Percentiles rank a stretch among this genome's conserved stretches.
Conservation (phyloP, 2,329 filamentous ascomycete species). For the Dothideomycetidae sp. region DNA sequence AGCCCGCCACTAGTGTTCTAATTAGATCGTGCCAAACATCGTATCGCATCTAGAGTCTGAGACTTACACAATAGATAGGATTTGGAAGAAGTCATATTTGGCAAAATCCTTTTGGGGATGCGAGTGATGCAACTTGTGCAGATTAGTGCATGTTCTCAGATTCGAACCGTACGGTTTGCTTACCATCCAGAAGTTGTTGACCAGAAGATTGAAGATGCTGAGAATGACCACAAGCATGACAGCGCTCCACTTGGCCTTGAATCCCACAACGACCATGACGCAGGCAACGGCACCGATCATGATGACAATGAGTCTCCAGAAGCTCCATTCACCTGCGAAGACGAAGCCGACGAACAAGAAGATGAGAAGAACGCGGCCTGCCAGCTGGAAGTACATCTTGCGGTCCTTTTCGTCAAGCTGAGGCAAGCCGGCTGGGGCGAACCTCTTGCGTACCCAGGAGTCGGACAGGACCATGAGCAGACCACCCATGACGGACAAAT, state of each 20-base stretch:
- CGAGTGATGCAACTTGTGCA: constrained; percentile 73
- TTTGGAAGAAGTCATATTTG: constrained; percentile 99
- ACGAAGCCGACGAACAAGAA: constrained; percentile 97
- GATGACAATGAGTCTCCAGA: constrained; percentile 77
- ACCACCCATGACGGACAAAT: constrained; percentile 91
- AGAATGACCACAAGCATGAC: constrained; percentile 89
- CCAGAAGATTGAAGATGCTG: constrained; percentile 89
- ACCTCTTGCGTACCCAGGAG: constrained; percentile 94
- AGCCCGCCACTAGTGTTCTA: constrained; percentile 55
- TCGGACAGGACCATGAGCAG: constrained; percentile 96
- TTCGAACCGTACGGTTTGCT: constrained; percentile 26
- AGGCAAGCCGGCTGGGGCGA: constrained; percentile 87
- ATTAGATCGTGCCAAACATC: constrained; percentile 13
- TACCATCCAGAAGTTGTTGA: constrained; percentile 99
- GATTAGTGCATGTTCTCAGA: constrained; percentile 4
- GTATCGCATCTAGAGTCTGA: too few species aligned
- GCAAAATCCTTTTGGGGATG: constrained; percentile 99
- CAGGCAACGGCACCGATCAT: constrained; percentile 78
- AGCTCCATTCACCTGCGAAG: constrained; percentile 82
- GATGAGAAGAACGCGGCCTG: constrained; percentile 86
- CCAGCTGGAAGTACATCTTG: constrained; percentile 99
- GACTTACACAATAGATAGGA: constrained; percentile 81
- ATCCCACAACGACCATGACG: constrained; percentile 96
- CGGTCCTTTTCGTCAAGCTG: constrained; percentile 96
- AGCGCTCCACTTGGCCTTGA: constrained; percentile 99